Evolutionary conservation across 2,329 filamentous ascomycete genomes (phyloP), one percentile per base, ranked within the genome.

Genomic region (Reticulascus tulasneorum): DNA sequence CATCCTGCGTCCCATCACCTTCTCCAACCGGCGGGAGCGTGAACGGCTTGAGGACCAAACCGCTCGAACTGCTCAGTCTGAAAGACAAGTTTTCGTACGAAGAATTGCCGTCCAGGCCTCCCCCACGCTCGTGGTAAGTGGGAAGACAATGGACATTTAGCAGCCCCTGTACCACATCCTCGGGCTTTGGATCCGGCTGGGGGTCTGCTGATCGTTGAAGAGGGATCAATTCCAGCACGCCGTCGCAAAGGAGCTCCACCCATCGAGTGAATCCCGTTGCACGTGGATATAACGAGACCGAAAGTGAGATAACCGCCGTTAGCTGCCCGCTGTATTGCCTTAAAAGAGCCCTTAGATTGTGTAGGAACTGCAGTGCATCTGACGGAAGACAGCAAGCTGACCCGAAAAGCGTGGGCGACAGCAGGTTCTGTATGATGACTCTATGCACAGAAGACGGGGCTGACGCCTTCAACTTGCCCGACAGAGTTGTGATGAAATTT

Each of bases 41-140:
- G 60, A 89, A 96, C 1, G 89, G 88, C 51, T 83, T 86, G 46
- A 98, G 88, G 24, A 87, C 76, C 47, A 98, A 79, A 33, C 87
- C 90, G 50, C 77, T 82, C 4, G 77, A 75, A 51, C 87, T 74
- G 58, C 88, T 95, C 33, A 98, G 64, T 42, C 82, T 90, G 59
- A 98, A 98, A 5, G 89, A 89, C 61, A 95, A 75, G 60, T 96
- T 89, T 53, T 94, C 86, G 17, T 86, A 81, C 35, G 83, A 73
- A 44, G 79, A 80, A 39, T 77, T 77, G 24, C 76, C 71, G 40
- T 79, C 79, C 3, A 77, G 73, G 9, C 87, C 88, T 3, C 89
- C 89, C 2, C 93, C 91, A 47, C 86, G 87, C 56, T 97, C 91
- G 41, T 94, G 86, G 47, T 87, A 82, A 1, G 95, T 71, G 0